Conservation (phyloP, 768 basidiomycete species). For the Agaricus blazei region DNA sequence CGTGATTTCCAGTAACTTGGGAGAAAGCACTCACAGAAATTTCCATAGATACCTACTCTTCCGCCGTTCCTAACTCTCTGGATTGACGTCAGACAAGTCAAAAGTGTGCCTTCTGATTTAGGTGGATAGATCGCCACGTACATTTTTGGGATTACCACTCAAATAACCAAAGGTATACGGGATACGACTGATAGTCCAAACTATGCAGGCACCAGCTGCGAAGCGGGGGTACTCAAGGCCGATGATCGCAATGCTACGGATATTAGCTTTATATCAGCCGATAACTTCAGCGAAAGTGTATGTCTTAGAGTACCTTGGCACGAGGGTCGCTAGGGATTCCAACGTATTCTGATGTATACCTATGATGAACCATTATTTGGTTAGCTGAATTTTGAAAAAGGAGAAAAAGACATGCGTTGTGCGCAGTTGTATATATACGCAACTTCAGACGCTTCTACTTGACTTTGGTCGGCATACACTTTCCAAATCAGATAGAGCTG, state of each 20-base stretch:
- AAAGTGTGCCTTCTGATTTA: neutral
- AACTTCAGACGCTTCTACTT: slow-evolving; percentile 3
- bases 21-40: neutral
- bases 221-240: slow-evolving; percentile 36
- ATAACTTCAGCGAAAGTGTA: neutral
- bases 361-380: slow-evolving; percentile 15
- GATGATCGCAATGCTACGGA: slow-evolving; percentile 32
- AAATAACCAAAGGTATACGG: slow-evolving; percentile 42
- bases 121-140: slow-evolving; percentile 9
- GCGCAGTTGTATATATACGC: slow-evolving; percentile 11
- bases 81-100: too few species aligned
- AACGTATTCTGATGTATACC: slow-evolving; percentile 70
- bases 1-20: too few species aligned
- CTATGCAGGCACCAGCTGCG: slow-evolving; percentile 29
- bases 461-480: slow-evolving; percentile 29
- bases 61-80: slow-evolving; percentile 1
- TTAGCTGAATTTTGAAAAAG: neutral
- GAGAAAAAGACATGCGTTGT: slow-evolving; percentile 16
- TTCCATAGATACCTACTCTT: neutral
- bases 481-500: neutral
- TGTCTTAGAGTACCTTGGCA: slow-evolving; percentile 29
- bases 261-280: neutral
- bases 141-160: slow-evolving; percentile 39
- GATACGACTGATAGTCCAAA: slow-evolving; percentile 38
- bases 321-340: slow-evolving; percentile 42